Evolutionary conservation across 2,329 filamentous ascomycete genomes (phyloP).

Genomic region (Emergomyces africanus): DNA sequence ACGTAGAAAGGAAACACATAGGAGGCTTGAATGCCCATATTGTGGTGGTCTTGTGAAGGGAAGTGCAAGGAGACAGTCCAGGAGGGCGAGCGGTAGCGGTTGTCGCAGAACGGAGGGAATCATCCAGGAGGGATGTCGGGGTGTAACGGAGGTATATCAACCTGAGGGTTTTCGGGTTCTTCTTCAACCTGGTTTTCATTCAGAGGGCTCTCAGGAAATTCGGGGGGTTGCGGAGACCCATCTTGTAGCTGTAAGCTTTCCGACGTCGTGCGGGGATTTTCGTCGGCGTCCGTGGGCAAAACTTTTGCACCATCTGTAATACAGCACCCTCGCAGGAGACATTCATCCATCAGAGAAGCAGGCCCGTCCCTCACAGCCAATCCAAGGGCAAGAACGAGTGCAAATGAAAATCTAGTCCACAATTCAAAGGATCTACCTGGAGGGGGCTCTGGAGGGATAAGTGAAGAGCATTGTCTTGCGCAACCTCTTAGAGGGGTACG

Average conservation of each 20-base stretch:
- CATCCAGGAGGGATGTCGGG: background rate
- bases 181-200: background rate
- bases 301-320: background rate
- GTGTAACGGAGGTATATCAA: background rate
- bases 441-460: background rate
- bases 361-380: constrained; percentile 36
- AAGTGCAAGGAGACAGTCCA: background rate
- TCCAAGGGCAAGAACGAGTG: constrained; percentile 36
- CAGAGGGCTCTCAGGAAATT: background rate
- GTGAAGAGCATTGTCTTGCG: background rate
- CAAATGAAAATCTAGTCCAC: constrained; percentile 37
- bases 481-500: background rate
- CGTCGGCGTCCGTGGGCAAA: background rate
- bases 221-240: background rate
- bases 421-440: background rate
- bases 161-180: background rate
- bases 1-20: background rate
- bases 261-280: background rate
- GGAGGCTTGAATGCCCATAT: background rate
- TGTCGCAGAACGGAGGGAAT: background rate
- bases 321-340: constrained; percentile 1
- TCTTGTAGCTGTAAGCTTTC: background rate
- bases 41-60: background rate
- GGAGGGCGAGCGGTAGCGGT: background rate
- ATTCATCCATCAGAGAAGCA: constrained; percentile 15